Conservation (phyloP, 2,329 filamentous ascomycete genomes). For the Tolypocladium tropicale region DNA sequence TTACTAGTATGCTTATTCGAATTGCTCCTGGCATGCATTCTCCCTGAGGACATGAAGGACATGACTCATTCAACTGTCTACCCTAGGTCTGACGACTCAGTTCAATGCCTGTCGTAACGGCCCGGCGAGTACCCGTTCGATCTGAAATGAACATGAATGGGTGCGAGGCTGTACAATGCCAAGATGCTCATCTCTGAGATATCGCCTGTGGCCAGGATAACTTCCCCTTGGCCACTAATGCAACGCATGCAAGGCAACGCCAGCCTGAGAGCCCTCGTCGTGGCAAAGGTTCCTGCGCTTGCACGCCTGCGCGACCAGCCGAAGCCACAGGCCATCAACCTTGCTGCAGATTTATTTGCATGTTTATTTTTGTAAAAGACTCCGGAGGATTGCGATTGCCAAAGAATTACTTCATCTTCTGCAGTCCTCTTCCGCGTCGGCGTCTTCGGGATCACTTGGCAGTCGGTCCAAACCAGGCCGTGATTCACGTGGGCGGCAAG, state of each 20-base stretch:
- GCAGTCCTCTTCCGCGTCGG: neutral
- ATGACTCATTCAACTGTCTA: neutral
- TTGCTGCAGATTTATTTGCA: neutral
- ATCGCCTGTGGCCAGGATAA: neutral
- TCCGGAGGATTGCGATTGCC: neutral
- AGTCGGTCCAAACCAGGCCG: too few relatives aligned
- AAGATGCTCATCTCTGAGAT: neutral
- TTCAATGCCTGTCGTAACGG: too few relatives aligned
- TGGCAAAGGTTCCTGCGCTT: neutral
- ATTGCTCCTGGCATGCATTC: neutral
- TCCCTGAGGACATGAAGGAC: neutral
- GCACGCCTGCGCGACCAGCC: neutral
- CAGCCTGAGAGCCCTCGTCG: neutral
- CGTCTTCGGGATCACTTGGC: neutral
- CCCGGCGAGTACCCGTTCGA: neutral
- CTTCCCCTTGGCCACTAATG: neutral
- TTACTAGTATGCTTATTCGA: neutral
- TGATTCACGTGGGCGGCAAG: neutral
- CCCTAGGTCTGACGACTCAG: neutral
- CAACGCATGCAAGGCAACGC: neutral
- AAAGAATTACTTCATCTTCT: neutral
- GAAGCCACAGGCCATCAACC: neutral
- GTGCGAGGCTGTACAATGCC: too few relatives aligned
- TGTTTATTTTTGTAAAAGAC: too few relatives aligned
- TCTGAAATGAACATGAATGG: neutral